Percentiles rank a stretch among this genome's conserved stretches.
These are phyloP conservation scores for Wakefieldia striispora DNA, from an alignment of 768 basidiomycete species.

Conservation along the genomic window DNA sequence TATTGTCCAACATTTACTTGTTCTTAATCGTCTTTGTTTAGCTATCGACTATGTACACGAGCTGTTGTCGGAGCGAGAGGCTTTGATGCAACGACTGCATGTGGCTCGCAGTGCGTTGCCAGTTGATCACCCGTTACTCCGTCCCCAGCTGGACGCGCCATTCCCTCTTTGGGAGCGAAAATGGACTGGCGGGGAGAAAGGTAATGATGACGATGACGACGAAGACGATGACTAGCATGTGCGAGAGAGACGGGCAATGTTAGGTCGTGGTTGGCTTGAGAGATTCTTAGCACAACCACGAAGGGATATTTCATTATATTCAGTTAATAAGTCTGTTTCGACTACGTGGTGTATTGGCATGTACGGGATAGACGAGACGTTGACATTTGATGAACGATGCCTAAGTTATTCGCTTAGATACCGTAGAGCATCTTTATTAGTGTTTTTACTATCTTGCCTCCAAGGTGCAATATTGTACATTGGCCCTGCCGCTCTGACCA, in stretches of 20 bases:
- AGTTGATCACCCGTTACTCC: constrained; percentile 56
- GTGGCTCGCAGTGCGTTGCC: constrained; percentile 57
- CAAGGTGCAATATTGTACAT: too few relatives aligned
- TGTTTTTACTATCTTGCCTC: not conserved
- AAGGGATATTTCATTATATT: constrained; percentile 24
- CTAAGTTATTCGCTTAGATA: constrained; percentile 21
- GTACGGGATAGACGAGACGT: not conserved
- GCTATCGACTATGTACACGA: constrained; percentile 84
- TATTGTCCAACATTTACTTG: not conserved
- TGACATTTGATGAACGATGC: not conserved
- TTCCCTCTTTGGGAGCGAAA: constrained; percentile 74
- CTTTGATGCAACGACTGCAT: constrained; percentile 57
- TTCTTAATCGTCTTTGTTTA: constrained; percentile 28
- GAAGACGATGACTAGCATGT: constrained; percentile 43
- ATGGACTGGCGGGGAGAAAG: constrained; percentile 73
- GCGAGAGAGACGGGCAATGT: not conserved
- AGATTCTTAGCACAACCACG: constrained; percentile 1
- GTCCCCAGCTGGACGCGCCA: constrained; percentile 21
- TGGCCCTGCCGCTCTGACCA: too few relatives aligned
- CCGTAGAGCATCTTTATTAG: constrained; percentile 8
- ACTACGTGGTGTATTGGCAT: constrained; percentile 6
- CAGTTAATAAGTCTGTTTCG: constrained; percentile 22
- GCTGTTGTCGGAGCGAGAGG: constrained; percentile 58
- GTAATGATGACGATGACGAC: constrained; percentile 46
- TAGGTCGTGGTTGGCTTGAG: not conserved